A percentile compares a stretch with the other conserved stretches of the same genome.
Conservation (phyloP, 2,329 filamentous ascomycete species). For the Cladophialophora exuberans region DNA sequence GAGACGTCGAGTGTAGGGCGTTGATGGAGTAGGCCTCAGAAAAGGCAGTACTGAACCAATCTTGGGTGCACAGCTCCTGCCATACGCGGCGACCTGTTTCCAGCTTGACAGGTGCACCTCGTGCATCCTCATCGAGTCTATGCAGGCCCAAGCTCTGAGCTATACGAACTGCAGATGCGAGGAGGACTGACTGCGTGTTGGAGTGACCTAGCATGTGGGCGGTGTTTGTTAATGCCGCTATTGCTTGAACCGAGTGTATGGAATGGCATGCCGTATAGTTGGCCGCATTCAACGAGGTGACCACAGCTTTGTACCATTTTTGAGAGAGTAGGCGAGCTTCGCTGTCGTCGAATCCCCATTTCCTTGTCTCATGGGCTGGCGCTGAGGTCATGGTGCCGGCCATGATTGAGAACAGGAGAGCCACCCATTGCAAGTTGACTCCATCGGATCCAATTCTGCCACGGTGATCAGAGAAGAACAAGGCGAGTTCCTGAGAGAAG, state of each 20-base stretch:
- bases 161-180: constrained; percentile 50
- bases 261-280: constrained; percentile 50
- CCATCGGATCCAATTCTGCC: constrained; percentile 40
- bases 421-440: constrained; percentile 43
- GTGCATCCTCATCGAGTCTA: constrained; percentile 36
- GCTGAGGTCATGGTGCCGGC: constrained; percentile 27
- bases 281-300: constrained; percentile 49
- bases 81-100: constrained; percentile 47
- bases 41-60: constrained; percentile 49
- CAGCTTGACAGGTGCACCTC: constrained; percentile 29
- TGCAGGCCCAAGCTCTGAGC: constrained; percentile 54
- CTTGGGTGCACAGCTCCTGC: constrained; percentile 45
- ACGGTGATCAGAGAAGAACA: constrained; percentile 42
- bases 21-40: constrained; percentile 45
- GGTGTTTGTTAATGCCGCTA: constrained; percentile 51
- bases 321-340: constrained; percentile 48
- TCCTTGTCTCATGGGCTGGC: constrained; percentile 17
- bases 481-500: constrained; percentile 43
- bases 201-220: constrained; percentile 55
- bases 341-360: constrained; percentile 51
- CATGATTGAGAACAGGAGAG: constrained; percentile 26
- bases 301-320: constrained; percentile 51
- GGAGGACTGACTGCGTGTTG: constrained; percentile 51
- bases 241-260: constrained; percentile 50
- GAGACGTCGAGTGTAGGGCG: constrained; percentile 40